Base-by-base conservation (phyloP, 768 basidiomycete genomes). In the Suillus weaverae region DNA sequence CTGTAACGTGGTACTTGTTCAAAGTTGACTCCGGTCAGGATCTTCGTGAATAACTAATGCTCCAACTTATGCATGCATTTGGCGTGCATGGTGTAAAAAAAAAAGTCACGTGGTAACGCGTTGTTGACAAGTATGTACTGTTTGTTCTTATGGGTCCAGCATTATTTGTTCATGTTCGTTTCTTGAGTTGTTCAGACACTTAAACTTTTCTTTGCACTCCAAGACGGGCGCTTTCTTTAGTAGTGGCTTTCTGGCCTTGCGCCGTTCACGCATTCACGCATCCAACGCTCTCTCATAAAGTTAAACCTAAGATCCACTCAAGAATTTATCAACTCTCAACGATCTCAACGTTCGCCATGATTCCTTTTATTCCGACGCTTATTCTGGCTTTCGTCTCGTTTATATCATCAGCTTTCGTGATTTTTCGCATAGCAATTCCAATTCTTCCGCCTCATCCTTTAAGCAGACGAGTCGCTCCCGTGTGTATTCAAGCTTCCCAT, bases 401-500 rank as follows among this genome's bases (percentile, higher is more conserved):
- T 79, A 73, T 86, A 72, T 84, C 83, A 73, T 91, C 91, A 54
- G 87, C 83, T 71, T 91, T 90, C 71, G 83, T 91, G 70, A 85
- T 92, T 77, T 85, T 91, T 72, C 88, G 88, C 74, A 88, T 90
- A 73, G 73, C 91, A 71, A 81, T 91, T 72, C 89, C 91, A 65
- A 87, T 91, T 74, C 74, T 92, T 63, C 90, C 90, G 33, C 89
- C 89, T 60, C 84, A 86, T 69, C 87, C 89, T 33, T 79, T 91
- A 73, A 90, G 89, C 76, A 85, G 85, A 79, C 87, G 88, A 71
- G 89, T 90, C 72, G 82, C 86, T 74, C 89, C 90, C 61, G 90
- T 91, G 71, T 66, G 87, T 81, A 48, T 20, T 39, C 51, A 51
- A 32, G 60, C 8, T 41, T 20, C 16, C 8, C 18, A 59, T 26